Base-by-base conservation (phyloP, 306 rosid species). In the Lathyrus oleraceus region DNA sequence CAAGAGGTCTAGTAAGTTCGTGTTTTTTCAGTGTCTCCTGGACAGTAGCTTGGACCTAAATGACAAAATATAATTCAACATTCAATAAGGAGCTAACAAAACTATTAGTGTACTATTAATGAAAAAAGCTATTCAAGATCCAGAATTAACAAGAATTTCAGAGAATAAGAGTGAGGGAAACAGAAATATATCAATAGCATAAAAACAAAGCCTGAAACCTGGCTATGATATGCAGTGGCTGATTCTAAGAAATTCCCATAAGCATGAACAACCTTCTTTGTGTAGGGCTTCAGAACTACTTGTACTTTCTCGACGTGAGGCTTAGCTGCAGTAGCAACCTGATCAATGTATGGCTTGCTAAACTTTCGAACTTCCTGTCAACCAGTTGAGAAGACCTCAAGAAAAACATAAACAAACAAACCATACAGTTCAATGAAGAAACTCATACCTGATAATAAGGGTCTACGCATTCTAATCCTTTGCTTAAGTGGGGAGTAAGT, bases 281-380 rank as follows among this genome's bases (percentile, higher is more conserved):
- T 80, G 76, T 87, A 86, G 25, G 99, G 99, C 69, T 84, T 89
- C 84, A 95, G 73, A 74, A 74, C 86, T 53, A 75, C 89, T 44
- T 83, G 87, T 17, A 78, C 87, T 71, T 86, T 87, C 38, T 87
- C 89, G 45, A 91, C 95, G 49, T 95, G 96, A 48, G 99, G 99
- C 68, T 87, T 91, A 8, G 95, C 85, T 3, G 77, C 86, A 73
- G 80, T 68, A 47, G 97, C 96, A 65, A 86, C 86, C 80, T 89
- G 91, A 82, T 91, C 96, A 57, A 95, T 67, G 75, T 95, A 87
- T 45, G 99, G 97, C 85, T 95, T 87, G 87, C 89, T 87, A 79
- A 86, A 63, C 83, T 65, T 89, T 71, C 85, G 91, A 14, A 85
- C 95, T 74, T 89, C 95, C 99, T 95, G 88, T 74, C 69, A 84